These are phyloP conservation scores for Gnomoniopsis sp. DNA, from an alignment of 2,329 filamentous ascomycete genomes.

Conservation along the genomic window DNA sequence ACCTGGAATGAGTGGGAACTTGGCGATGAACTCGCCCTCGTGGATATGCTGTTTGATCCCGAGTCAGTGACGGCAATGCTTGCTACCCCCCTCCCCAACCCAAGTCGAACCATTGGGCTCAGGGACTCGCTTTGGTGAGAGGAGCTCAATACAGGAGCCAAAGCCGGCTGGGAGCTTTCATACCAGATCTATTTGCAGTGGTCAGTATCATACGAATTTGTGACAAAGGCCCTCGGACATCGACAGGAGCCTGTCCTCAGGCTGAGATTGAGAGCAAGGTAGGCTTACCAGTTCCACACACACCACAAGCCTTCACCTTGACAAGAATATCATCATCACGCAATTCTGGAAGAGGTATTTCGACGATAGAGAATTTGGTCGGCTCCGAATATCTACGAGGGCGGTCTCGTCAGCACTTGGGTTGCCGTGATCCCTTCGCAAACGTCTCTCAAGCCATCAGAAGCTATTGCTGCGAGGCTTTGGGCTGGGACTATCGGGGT, in stretches of 20 bases:
- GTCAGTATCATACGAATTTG: too few relatives aligned
- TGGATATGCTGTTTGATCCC: constrained; percentile 52
- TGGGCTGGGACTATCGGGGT: background rate
- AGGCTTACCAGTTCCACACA: constrained; percentile 54
- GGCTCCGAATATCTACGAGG: constrained; percentile 22
- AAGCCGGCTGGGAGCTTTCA: constrained; percentile 1
- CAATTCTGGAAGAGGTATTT: constrained; percentile 58
- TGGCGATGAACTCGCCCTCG: constrained; percentile 62
- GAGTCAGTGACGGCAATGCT: too few relatives aligned
- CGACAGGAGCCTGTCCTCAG: background rate
- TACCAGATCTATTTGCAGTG: constrained; percentile 32
- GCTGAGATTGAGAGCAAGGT: constrained; percentile 8
- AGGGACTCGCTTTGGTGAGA: too few relatives aligned
- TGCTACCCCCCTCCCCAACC: too few relatives aligned
- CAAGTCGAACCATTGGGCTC: background rate
- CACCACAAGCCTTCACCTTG: constrained; percentile 66
- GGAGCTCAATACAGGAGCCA: background rate
- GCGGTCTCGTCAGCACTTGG: too few relatives aligned
- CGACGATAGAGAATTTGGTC: constrained; percentile 56
- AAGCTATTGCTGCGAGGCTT: background rate
- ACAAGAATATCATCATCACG: constrained; percentile 59
- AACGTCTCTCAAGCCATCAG: too few relatives aligned
- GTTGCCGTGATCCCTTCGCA: too few relatives aligned
- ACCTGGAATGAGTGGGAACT: constrained; percentile 65
- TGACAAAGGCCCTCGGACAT: too few relatives aligned